These are phyloP conservation scores for Phytophthora vignae DNA, from an alignment of 352 stramenopile genomes.

Conservation along the genomic window DNA sequence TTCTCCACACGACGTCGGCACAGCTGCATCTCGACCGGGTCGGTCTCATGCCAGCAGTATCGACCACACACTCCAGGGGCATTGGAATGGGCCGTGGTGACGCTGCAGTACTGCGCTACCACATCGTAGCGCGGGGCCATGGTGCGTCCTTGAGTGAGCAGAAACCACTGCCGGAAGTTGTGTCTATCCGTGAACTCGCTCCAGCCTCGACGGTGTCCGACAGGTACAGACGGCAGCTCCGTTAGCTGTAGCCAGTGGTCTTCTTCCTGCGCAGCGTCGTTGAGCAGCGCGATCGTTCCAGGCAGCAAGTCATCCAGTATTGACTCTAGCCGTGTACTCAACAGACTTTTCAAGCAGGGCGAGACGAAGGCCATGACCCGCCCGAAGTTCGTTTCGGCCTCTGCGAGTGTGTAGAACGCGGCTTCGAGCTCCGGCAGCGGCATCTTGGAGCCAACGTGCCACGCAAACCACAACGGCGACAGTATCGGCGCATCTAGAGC, in stretches of 20 bases:
- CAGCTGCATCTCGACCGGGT: constrained; percentile 43
- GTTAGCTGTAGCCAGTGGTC: constrained; percentile 45
- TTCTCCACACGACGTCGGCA: constrained; percentile 58
- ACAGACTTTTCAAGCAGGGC: constrained; percentile 38
- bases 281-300: constrained; percentile 62
- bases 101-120: constrained; percentile 52
- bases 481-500: constrained; percentile 70
- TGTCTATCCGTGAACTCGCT: constrained; percentile 46
- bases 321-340: constrained; percentile 48
- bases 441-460: constrained; percentile 61
- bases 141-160: constrained; percentile 18
- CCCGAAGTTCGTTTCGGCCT: constrained; percentile 16
- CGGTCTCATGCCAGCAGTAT: constrained; percentile 69
- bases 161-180: constrained; percentile 59
- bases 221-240: constrained; percentile 43
- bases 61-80: constrained; percentile 62
- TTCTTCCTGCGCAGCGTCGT: constrained; percentile 39
- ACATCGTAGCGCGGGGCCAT: constrained; percentile 59
- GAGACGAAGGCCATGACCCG: constrained; percentile 34
- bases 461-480: constrained; percentile 71
- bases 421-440: constrained; percentile 43
- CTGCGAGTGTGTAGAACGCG: constrained; percentile 19
- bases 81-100: constrained; percentile 65
- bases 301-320: constrained; percentile 60
- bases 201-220: constrained; percentile 62